Base-by-base conservation (phyloP, 495 filamentous ascomycete species). In the Aspergillus nidulans region DNA sequence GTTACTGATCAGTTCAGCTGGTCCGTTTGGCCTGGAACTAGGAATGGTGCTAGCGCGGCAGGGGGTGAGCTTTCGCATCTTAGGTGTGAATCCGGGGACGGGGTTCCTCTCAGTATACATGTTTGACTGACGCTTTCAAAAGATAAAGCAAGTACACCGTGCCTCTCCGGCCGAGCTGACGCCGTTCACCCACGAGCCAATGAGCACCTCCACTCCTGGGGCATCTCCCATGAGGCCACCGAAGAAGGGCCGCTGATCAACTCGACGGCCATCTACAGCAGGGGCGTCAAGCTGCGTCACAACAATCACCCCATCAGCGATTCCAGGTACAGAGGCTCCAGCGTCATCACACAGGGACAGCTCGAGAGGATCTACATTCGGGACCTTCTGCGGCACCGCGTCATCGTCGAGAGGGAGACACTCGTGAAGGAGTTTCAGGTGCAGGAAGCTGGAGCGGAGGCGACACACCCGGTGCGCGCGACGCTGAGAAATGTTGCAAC, bases 291-390 rank as follows among this genome's bases (percentile, higher is more conserved):
- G 18, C 46, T 49, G 12, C 20, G 20, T 10, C 46, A 49, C 28
- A 49, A 28, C 30, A 34, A 26, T 19, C 26, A 38, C 10, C 46
- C 46, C 16, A 49, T 18, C 0, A 18, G 46, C 28, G 46, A 49
- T 19, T 49, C 46, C 4, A 16, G 46, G 2, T 49, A 49, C 28
- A 34, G 32, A 19, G 46, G 46, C 10, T 30, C 46, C 5, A 18
- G 18, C n/a, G 30, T 49, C 12, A 30, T 49, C 16, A 49, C 46
- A 1, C 46, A 49, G 30, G 28, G 46, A 0, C 46, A 49, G 46
- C 18, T 49, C 8, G 46, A 49, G 30, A 16, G 46, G 30, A 49
- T 49, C 18, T 49, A 49, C 25, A 49, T 49, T 20, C 46, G 46
- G 9, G 46, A 49, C 23, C 46, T 49, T 8, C 28, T 49, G 18